These are phyloP conservation scores for Cercospora janseana DNA, from an alignment of 2,329 filamentous ascomycete genomes.

Conservation along the genomic window DNA sequence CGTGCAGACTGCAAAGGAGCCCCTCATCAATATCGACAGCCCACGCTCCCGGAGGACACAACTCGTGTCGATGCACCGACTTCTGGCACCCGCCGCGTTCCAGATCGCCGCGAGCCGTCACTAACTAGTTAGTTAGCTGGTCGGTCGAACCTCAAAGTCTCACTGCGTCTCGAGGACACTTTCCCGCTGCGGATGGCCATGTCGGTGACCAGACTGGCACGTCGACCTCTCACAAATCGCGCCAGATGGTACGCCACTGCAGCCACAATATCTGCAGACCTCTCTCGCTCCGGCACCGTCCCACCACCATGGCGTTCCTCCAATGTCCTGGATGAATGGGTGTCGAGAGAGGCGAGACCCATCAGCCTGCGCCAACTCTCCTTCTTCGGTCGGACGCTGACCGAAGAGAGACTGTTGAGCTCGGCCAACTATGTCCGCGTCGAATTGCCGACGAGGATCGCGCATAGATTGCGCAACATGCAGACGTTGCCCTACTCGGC, in stretches of 20 bases:
- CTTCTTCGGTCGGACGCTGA: conserved; percentile 92
- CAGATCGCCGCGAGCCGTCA: background rate
- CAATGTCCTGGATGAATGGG: conserved; percentile 70
- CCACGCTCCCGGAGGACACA: background rate
- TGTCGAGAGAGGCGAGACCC: conserved; percentile 85
- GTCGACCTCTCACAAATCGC: conserved; percentile 11
- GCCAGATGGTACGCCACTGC: conserved; percentile 22
- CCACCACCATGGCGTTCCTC: conserved; percentile 59
- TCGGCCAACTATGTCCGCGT: conserved; percentile 97
- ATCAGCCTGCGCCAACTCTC: conserved; percentile 95
- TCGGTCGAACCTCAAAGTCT: background rate
- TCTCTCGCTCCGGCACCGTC: conserved; percentile 18
- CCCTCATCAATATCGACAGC: background rate
- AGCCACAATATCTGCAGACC: conserved; percentile 10
- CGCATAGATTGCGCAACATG: conserved; percentile 94
- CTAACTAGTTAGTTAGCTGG: background rate
- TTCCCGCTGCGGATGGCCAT: conserved; percentile 1
- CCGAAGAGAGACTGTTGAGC: conserved; percentile 82
- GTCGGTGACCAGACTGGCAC: background rate
- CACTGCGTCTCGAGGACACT: background rate
- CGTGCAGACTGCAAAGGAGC: too few relatives aligned
- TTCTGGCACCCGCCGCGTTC: conserved; percentile 1
- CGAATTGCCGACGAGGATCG: conserved; percentile 84
- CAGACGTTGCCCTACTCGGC: conserved; percentile 94
- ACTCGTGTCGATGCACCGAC: conserved; percentile 3